A percentile compares a stretch with the other conserved stretches of the same genome.
Conservation (phyloP, 495 filamentous ascomycete species). For the Neurospora sp. region DNA sequence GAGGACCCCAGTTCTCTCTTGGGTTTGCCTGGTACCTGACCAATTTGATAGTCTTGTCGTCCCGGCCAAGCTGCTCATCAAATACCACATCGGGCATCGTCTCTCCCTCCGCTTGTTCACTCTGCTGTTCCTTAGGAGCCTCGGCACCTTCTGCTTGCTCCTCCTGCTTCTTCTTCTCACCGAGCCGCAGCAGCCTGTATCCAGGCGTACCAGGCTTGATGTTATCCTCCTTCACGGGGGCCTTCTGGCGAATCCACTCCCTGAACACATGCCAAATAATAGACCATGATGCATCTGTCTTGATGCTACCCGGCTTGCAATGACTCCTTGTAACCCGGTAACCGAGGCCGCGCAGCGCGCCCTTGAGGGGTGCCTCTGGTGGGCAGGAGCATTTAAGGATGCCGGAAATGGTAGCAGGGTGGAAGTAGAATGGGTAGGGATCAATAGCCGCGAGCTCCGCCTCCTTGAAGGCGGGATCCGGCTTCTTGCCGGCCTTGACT, state of each 20-base stretch:
- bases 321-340: constrained; percentile 78
- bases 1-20: constrained; percentile 83
- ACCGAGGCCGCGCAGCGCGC: constrained; percentile 68
- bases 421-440: constrained; percentile 76
- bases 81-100: constrained; percentile 59
- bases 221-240: constrained; percentile 57
- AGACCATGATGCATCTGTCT: constrained; percentile 82
- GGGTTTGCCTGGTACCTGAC: constrained; percentile 86
- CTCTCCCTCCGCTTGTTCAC: constrained; percentile 13
- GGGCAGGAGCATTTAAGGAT: constrained; percentile 69
- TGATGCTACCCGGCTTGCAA: constrained; percentile 75
- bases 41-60: constrained; percentile 50
- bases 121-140: constrained; percentile 9
- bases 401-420: constrained; percentile 58
- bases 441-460: constrained; percentile 50
- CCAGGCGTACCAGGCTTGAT: constrained; percentile 61
- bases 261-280: constrained; percentile 90
- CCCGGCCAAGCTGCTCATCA: constrained; percentile 66
- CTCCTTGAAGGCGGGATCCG: constrained; percentile 24
- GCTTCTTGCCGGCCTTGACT: constrained; percentile 12
- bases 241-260: constrained; percentile 74
- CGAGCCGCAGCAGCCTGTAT: constrained; percentile 44
- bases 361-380: constrained; percentile 58
- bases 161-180: constrained; percentile 14
- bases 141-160: constrained; percentile 13